Evolutionary conservation across 805 yeast genomes (phyloP).

Genomic region (Suhomyces sp.): DNA sequence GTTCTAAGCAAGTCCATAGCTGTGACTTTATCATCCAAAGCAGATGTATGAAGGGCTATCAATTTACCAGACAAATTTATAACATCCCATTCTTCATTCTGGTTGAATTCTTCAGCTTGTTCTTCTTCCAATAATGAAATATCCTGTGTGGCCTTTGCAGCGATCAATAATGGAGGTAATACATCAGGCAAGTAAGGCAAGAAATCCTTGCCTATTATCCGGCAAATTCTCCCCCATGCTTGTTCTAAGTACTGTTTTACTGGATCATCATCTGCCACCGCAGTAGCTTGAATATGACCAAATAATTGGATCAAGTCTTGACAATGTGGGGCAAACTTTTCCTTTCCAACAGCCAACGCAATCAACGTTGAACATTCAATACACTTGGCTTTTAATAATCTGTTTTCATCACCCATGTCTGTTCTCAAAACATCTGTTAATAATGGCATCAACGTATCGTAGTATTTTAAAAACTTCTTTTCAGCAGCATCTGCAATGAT

Average conservation of each 20-base stretch:
- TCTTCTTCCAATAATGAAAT: conserved; percentile 86
- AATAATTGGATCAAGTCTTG: conserved; percentile 71
- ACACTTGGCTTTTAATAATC: conserved; percentile 84
- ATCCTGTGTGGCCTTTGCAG: conserved; percentile 89
- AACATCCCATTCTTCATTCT: conserved; percentile 94
- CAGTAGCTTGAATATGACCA: conserved; percentile 64
- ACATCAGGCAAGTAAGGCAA: conserved; percentile 80
- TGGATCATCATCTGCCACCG: conserved; percentile 75
- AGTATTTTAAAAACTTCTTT: conserved; percentile 81
- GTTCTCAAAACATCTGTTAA: conserved; percentile 74
- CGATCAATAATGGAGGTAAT: conserved; percentile 80
- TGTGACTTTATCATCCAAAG: conserved; percentile 89
- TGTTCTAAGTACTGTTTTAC: conserved; percentile 83
- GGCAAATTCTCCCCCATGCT: conserved; percentile 95
- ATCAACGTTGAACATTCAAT: conserved; percentile 94
- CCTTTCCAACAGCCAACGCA: conserved; percentile 93
- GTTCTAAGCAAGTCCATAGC: conserved; percentile 86
- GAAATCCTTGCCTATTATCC: conserved; percentile 81
- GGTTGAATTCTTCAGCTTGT: conserved; percentile 75
- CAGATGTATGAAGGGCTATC: conserved; percentile 90
- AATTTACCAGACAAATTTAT: conserved; percentile 88
- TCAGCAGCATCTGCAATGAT: conserved; percentile 97
- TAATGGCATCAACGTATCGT: conserved; percentile 91
- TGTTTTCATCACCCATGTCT: conserved; percentile 75
- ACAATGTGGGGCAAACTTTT: conserved; percentile 75